Base-by-base conservation (phyloP, 176 grass and related monocot species). In the Oryza coarctata region DNA sequence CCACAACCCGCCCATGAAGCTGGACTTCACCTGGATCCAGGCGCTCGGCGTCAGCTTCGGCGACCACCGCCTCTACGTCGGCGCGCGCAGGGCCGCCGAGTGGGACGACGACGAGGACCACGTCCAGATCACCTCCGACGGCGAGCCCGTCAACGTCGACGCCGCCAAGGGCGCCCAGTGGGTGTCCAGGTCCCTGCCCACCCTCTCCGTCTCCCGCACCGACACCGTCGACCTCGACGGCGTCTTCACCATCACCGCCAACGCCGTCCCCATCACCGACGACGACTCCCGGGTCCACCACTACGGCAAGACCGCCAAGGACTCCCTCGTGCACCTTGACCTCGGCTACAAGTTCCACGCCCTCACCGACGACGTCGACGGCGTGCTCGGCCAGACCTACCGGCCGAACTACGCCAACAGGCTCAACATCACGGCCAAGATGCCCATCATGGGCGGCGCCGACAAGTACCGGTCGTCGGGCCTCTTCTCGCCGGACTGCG, bases 61-160 rank as follows among this genome's bases (percentile, higher is more conserved):
- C 20, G 50, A 34, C 1, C 82, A 95, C 76, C 90, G 82, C 1
- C 79, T 95, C 38, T 95, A 88, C 72, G 6, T 95, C 27, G 82
- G 93, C 5, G 90, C 85, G 18, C 27, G 82, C 27, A 84, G 67
- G 66, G 67, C 76, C 0, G 41, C 3, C 1, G 69, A 88, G 75
- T 95, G 90, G 93, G 88, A 89, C 58, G 82, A 92, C n/a, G 90
- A 92, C 0, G 81, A 75, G 17, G 90, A 95, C 65, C 87, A 84
- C 25, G 28, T 95, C 27, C 68, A 83, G 10, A 77, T 92, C 36
- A 17, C 50, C 65, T 61, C 92, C 10, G 68, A 95, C 15, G 85
- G 57, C 4, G 71, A 78, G 75, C 85, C 79, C 26, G 33, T 95
- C 32, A 38, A 88, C 31, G 50, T 95, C 0, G 68, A 79, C 29